These are phyloP conservation scores for Stachybotrys echinatus DNA, from an alignment of 2,329 filamentous ascomycete species.

Conservation along the genomic window DNA sequence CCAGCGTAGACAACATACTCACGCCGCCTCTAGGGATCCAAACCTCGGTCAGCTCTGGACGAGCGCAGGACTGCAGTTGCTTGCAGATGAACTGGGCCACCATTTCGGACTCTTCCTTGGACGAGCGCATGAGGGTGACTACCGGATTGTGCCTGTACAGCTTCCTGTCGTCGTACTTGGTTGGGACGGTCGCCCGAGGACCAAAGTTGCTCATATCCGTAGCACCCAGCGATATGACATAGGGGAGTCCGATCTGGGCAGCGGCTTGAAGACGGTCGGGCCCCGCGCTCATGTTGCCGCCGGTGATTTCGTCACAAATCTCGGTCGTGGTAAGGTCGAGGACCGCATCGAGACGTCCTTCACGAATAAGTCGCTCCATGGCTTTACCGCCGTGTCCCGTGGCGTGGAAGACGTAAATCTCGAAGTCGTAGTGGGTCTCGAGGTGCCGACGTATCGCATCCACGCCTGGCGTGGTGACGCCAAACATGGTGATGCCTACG, in stretches of 20 bases:
- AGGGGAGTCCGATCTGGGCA: constrained; percentile 50
- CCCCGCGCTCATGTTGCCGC: constrained; percentile 58
- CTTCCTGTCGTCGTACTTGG: constrained; percentile 41
- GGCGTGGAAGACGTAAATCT: constrained; percentile 64
- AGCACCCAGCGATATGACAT: constrained; percentile 43
- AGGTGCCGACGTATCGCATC: constrained; percentile 48
- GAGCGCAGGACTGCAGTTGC: constrained; percentile 40
- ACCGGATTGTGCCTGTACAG: constrained; percentile 62
- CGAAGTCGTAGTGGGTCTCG: constrained; percentile 38
- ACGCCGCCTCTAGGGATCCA: constrained; percentile 56
- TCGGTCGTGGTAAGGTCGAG: constrained; percentile 70
- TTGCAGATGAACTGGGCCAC: constrained; percentile 52
- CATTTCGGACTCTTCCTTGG: constrained; percentile 45
- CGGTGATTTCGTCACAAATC: constrained; percentile 57
- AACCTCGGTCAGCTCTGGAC: constrained; percentile 42
- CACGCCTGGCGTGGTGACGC: constrained; percentile 64
- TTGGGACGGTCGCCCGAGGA: constrained; percentile 46
- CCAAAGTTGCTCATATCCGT: constrained; percentile 64
- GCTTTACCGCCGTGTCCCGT: constrained; percentile 63
- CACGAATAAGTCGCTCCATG: constrained; percentile 59
- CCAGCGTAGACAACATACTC: constrained; percentile 52
- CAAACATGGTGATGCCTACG: constrained; percentile 68
- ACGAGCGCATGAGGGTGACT: constrained; percentile 63
- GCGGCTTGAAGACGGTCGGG: constrained; percentile 51
- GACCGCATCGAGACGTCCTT: constrained; percentile 57